Conservation (phyloP, 2,329 filamentous ascomycete species). For the Penicillium sp. region DNA sequence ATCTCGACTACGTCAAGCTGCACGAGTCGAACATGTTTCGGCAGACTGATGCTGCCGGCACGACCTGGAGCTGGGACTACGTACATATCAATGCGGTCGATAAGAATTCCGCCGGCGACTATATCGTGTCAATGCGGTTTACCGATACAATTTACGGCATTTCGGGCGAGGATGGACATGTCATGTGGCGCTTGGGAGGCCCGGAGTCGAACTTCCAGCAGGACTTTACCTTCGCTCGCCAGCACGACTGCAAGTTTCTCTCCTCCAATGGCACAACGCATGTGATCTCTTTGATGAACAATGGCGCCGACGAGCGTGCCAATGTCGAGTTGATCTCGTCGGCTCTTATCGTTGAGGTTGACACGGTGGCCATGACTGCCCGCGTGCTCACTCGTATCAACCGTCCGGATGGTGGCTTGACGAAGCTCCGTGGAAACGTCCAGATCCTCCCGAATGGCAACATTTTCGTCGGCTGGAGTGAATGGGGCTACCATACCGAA, state of each 20-base stretch:
- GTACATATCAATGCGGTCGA: conserved; percentile 41
- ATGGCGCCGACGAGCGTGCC: conserved; percentile 30
- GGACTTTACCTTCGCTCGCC: conserved; percentile 35
- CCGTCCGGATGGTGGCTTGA: conserved; percentile 33
- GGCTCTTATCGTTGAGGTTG: conserved; percentile 30
- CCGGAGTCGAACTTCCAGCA: conserved; percentile 26
- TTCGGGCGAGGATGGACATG: conserved; percentile 32
- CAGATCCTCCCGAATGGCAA: conserved; percentile 35
- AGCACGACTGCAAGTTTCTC: conserved; percentile 36
- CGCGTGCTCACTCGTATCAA: conserved; percentile 26
- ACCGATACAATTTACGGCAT: conserved; percentile 38
- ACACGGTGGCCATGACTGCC: conserved; percentile 29
- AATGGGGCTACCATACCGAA: conserved; percentile 35
- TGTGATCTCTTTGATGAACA: conserved; percentile 33
- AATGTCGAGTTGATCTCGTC: conserved; percentile 27
- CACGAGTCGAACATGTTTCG: conserved; percentile 29
- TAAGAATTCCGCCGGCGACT: conserved; percentile 38
- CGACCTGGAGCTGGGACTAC: conserved; percentile 31
- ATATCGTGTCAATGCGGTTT: conserved; percentile 38
- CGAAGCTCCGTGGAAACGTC: conserved; percentile 34
- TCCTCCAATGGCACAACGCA: conserved; percentile 27
- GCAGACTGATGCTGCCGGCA: conserved; percentile 8
- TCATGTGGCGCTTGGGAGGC: conserved; percentile 40
- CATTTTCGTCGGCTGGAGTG: conserved; percentile 36
- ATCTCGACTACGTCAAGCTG: conserved; percentile 29